Evolutionary conservation across 495 filamentous ascomycete genomes (phyloP), one percentile per base, ranked within the genome.

Genomic region (Aspergillus homomorphus): DNA sequence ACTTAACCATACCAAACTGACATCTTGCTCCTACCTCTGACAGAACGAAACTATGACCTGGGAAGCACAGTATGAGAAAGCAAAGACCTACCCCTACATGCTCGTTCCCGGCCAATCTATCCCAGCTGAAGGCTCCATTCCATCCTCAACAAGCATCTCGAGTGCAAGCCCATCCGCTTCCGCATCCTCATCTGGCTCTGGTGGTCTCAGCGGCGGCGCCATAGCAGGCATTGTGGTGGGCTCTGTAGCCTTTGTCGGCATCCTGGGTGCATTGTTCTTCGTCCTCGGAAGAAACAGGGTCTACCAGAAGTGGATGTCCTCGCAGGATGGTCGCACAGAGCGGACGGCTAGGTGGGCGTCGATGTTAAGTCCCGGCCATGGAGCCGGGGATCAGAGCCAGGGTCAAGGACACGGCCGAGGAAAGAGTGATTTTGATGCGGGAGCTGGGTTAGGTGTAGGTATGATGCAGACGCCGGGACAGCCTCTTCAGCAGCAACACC

Each of bases 151-250:
- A 41, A 48, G n/a, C 53, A 54, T n/a, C 19, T 59, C 59, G 26
- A 60, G 51, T 30, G 20, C 51, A 18, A 54, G 43, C 30, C 26
- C 66, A 38, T 58, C 56, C 19, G 18, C 53, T 23, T 58, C 56
- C 14, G 19, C 54, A 23, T 38, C 50, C 19, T 49, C 60, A 14
- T 53, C 56, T 30, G 9, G 33, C 3, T 51, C 57, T 4, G 16
- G 51, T 21, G 45, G 54, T 24, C 69, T 75, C 46, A 69, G 71
- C 59, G 52, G 43, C 19, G 70, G 75, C 19, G 71, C 69, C 7
- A 76, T 77, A 18, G 72, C 70, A 1, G 76, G 75, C 4, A 79
- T 79, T 24, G 64, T 60, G 0, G 53, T 73, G n/a, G 74, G 71
- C 16, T 44, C 45, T 3, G 66, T 69, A 9, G 72, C 64, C 9